Base-by-base conservation (phyloP, 2,329 filamentous ascomycete genomes). In the Rhytidhysteron rufulum region DNA sequence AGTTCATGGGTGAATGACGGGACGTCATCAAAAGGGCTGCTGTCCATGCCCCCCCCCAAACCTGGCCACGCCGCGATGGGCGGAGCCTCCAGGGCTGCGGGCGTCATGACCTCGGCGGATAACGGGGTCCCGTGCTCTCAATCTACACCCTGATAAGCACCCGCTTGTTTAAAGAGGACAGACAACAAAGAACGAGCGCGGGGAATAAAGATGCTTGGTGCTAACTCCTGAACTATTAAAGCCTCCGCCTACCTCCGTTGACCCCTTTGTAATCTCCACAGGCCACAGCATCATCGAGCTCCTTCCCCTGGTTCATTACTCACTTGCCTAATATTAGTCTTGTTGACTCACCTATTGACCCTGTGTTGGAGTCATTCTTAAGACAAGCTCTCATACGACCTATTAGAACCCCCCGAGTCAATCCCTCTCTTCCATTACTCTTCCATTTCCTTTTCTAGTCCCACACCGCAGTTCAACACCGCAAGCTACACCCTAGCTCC, bases 401-500 rank as follows among this genome's bases (percentile, higher is more conserved):
- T 46, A 56, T 50, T 52, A 54, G 54, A 56, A 55, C 51, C 52
- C 40, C 60, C 57, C 57, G 49, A 51, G n/a, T n/a, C n/a, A n/a
- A n/a, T n/a, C n/a, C n/a, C n/a, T n/a, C n/a, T n/a, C n/a, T n/a
- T n/a, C n/a, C n/a, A n/a, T n/a, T n/a, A n/a, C n/a, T n/a, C n/a
- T n/a, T n/a, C n/a, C n/a, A n/a, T 49, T 42, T 43, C 42, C 37
- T 30, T 44, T 37, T 39, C 48, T 60, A 55, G 59, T 56, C 57
- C 48, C n/a, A n/a, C n/a, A n/a, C n/a, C n/a, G n/a, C n/a, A n/a
- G n/a, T n/a, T n/a, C n/a, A n/a, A n/a, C n/a, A n/a, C n/a, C n/a
- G n/a, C n/a, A n/a, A n/a, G n/a, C n/a, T n/a, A n/a, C n/a, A n/a
- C n/a, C n/a, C n/a, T 57, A 44, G 50, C 50, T 51, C 43, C 49